These are phyloP conservation scores for Gloeostereum incarnatum DNA, from an alignment of 768 basidiomycete species.

Conservation along the genomic window DNA sequence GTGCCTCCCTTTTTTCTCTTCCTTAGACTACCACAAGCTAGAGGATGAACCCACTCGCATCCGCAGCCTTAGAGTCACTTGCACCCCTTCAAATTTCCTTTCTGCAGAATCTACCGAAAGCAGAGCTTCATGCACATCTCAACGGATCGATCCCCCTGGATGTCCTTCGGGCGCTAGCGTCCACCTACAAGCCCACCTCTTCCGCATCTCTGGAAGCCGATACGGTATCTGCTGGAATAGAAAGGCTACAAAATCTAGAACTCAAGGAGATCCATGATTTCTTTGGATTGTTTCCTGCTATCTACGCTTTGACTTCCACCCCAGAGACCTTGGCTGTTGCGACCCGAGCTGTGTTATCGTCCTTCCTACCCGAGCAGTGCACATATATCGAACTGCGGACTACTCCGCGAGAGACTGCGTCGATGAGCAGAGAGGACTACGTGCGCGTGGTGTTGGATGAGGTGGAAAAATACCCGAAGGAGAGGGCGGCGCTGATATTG, in stretches of 20 bases:
- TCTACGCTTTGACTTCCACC: conserved; percentile 68
- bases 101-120: conserved; percentile 60
- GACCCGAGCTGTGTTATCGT: conserved; percentile 53
- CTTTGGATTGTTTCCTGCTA: conserved; percentile 67
- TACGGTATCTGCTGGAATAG: too few species aligned
- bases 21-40: too few species aligned
- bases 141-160: conserved; percentile 75
- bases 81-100: conserved; percentile 43
- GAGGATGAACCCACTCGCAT: too few species aligned
- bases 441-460: conserved; percentile 57
- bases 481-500: conserved; percentile 53
- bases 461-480: conserved; percentile 43
- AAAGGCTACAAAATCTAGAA: conserved; percentile 29
- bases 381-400: conserved; percentile 78
- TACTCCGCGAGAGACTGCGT: conserved; percentile 51
- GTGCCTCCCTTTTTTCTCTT: too few species aligned
- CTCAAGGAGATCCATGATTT: conserved; percentile 61
- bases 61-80: conserved; percentile 46
- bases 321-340: conserved; percentile 43
- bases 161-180: conserved; percentile 53
- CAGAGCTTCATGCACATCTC: conserved; percentile 80
- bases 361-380: conserved; percentile 59
- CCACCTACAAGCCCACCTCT: background rate
- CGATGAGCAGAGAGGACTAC: conserved; percentile 55
- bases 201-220: background rate